A percentile compares a stretch with the other conserved stretches of the same genome.
Conservation (phyloP, 2,329 filamentous ascomycete genomes). For the Phoma sp. region DNA sequence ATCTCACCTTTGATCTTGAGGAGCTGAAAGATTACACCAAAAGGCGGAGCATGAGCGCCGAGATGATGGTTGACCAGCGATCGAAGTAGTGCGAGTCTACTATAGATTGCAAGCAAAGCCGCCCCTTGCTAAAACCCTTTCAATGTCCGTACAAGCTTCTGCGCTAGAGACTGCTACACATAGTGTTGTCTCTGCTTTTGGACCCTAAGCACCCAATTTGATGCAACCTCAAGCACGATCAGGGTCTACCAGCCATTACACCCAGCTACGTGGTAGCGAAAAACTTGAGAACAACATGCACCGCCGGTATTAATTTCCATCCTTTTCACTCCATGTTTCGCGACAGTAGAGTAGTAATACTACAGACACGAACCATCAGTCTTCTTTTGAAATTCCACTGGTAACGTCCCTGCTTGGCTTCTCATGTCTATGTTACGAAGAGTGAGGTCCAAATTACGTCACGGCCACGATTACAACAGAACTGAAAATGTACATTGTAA, state of each 20-base stretch:
- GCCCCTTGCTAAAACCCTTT: too few relatives aligned
- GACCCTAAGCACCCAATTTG: background rate
- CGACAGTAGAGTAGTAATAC: background rate
- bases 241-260: background rate
- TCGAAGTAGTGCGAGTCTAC: too few relatives aligned
- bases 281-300: background rate
- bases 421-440: background rate
- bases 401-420: background rate
- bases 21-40: too few relatives aligned
- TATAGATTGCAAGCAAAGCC: too few relatives aligned
- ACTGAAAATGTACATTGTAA: background rate
- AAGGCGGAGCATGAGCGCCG: too few relatives aligned
- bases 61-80: too few relatives aligned
- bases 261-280: background rate
- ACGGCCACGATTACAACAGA: background rate
- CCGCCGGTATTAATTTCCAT: background rate
- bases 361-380: background rate
- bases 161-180: too few relatives aligned
- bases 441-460: constrained; percentile 8
- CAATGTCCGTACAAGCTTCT: too few relatives aligned
- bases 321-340: background rate
- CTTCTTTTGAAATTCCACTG: background rate
- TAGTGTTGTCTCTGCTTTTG: too few relatives aligned
- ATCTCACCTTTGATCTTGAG: too few relatives aligned
- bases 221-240: background rate